phyloP scores from a whole-genome alignment of 192 early-diverging fungal genomes.

The Phycomyces blakesleeanus region DNA sequence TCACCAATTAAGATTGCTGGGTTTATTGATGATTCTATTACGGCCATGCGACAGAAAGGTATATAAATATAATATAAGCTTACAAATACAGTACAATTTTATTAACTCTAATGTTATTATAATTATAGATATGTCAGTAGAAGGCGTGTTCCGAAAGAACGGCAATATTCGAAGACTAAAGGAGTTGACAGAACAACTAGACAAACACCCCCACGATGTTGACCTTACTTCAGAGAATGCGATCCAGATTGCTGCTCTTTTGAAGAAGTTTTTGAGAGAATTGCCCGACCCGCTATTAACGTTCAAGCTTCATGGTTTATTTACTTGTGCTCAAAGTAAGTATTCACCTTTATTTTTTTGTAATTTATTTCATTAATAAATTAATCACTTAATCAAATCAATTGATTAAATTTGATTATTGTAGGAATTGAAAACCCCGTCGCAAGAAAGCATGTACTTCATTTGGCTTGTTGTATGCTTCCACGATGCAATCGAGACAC shows the following conservation, averaged over 20 bases:
- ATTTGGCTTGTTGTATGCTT: slow-evolving; percentile 78
- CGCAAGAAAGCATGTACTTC: slow-evolving; percentile 65
- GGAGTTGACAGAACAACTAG: slow-evolving; percentile 78
- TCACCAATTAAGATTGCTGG: slow-evolving; percentile 74
- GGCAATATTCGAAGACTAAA: slow-evolving; percentile 93
- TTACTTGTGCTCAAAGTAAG: slow-evolving; percentile 73
- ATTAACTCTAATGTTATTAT: no score
- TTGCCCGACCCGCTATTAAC: slow-evolving; percentile 94
- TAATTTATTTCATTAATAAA: no score
- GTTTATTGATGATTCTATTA: slow-evolving; percentile 81
- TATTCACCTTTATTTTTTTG: no score
- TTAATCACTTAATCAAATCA: neutral
- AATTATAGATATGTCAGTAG: slow-evolving; percentile 78
- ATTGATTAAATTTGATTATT: neutral
- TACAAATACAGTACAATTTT: neutral
- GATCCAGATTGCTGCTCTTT: slow-evolving; percentile 89
- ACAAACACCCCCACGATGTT: slow-evolving; percentile 73
- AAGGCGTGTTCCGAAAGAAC: slow-evolving; percentile 97
- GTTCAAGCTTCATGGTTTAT: slow-evolving; percentile 80
- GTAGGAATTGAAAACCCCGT: slow-evolving; percentile 49
- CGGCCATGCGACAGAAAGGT: slow-evolving; percentile 73
- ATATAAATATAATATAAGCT: slow-evolving; percentile 36
- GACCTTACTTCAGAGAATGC: slow-evolving; percentile 71
- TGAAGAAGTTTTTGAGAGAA: slow-evolving; percentile 96
- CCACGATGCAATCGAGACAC: slow-evolving; percentile 91